Percentiles rank a stretch among this genome's conserved stretches.
Conservation (phyloP, 208 protist species). For the Naegleria fowleri region DNA sequence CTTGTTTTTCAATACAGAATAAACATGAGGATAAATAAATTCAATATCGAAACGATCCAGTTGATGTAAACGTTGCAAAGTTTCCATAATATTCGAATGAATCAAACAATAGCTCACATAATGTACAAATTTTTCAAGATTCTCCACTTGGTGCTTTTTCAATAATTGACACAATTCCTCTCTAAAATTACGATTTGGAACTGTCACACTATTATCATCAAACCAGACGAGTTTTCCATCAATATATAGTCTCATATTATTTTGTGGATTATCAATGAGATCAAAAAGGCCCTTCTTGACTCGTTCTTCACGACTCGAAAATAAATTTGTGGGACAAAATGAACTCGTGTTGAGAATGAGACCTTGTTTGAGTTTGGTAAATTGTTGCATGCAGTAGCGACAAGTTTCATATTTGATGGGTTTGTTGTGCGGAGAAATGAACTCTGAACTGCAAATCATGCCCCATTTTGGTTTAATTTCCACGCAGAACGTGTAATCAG, state of each 20-base stretch:
- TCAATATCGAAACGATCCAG: conserved; percentile 9
- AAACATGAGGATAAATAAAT: not conserved
- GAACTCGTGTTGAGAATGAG: not conserved
- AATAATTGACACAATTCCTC: not conserved
- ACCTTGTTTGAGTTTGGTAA: not conserved
- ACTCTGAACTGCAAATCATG: not conserved
- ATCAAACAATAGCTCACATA: not conserved
- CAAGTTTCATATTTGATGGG: not conserved
- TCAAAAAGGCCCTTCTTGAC: not conserved
- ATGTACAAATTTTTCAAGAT: not conserved
- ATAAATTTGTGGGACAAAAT: conserved; percentile 11
- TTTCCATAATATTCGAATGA: not conserved
- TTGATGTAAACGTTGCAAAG: not conserved
- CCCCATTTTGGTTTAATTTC: conserved; percentile 18
- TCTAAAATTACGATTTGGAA: not conserved
- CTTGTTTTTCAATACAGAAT: not conserved
- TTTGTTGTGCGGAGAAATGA: not conserved
- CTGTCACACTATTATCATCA: not conserved
- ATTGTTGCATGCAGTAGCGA: conserved; percentile 4
- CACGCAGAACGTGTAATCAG: not conserved
- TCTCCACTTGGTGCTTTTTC: not conserved
- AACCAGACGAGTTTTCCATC: not conserved
- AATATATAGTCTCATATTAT: conserved; percentile 15
- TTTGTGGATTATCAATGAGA: conserved; percentile 7
- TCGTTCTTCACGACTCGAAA: not conserved